Evolutionary conservation across 2,329 filamentous ascomycete genomes (phyloP).

Genomic region (Bipolaris sorokiniana): DNA sequence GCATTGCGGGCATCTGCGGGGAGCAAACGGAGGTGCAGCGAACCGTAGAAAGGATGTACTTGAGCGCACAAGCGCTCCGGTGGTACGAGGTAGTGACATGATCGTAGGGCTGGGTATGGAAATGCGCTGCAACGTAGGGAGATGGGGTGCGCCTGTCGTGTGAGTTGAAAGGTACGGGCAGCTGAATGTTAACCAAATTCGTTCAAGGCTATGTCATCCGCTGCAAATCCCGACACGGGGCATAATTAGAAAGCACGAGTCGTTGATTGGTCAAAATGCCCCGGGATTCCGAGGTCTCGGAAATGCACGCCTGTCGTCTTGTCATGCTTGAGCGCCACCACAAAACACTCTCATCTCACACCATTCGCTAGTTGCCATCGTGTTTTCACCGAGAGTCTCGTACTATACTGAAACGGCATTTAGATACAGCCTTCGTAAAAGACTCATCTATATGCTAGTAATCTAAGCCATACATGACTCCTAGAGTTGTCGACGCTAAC

Average conservation of each 20-base stretch:
- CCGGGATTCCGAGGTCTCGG: constrained; percentile 17
- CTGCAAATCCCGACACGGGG: constrained; percentile 23
- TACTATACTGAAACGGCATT: too few relatives aligned
- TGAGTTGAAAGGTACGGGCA: constrained; percentile 12
- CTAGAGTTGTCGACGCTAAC: too few relatives aligned
- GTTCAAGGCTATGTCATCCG: constrained; percentile 34
- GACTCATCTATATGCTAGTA: neutral
- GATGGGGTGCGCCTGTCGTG: constrained; percentile 8
- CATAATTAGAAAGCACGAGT: constrained; percentile 25
- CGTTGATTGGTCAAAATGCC: constrained; percentile 20
- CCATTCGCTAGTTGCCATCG: neutral
- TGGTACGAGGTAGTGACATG: constrained; percentile 44
- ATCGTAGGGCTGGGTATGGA: constrained; percentile 12
- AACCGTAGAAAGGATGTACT: constrained; percentile 32
- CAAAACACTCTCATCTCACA: neutral
- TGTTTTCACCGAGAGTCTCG: neutral
- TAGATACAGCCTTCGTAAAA: neutral
- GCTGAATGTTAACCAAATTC: constrained; percentile 30
- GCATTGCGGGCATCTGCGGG: constrained; percentile 52
- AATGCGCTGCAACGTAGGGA: constrained; percentile 7
- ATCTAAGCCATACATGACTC: too few relatives aligned
- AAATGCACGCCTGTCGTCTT: neutral
- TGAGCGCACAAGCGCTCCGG: constrained; percentile 33
- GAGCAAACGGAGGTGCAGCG: constrained; percentile 31
- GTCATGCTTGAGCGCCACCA: neutral